Evolutionary conservation across 495 filamentous ascomycete genomes (phyloP), one percentile per base, ranked within the genome.

Genomic region (Bacidia gigantensis): DNA sequence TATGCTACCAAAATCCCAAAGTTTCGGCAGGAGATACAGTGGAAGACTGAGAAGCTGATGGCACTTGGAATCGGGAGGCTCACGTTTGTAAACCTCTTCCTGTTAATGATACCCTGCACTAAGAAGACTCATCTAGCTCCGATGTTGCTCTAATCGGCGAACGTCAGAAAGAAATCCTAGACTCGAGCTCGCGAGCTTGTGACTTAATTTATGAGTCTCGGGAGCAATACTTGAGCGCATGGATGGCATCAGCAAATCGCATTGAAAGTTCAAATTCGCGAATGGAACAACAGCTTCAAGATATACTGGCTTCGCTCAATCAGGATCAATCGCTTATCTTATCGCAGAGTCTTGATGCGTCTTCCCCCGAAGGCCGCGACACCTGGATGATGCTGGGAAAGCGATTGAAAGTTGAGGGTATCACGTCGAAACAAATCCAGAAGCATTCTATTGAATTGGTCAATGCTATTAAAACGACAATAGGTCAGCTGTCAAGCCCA

Each of bases 311-410:
- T n/a, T 42, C 42, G 26, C 43, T 52, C 24, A 25, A 49, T 23
- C 25, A 23, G 23, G 3, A 41, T 18, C 21, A 44, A 10, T 23
- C 1, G 14, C 35, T 10, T 2, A 24, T 43, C 11, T 2, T 42
- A 29, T 52, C 49, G 11, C 42, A 53, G 9, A 56, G 50, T 32
- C 35, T 57, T 18, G 45, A 57, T 21, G 50, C 55, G 14, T 57
- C 55, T 26, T 57, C 55, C 3, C 55, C 50, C 18, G 55, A 57
- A 50, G 50, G 55, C 17, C 55, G 50, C 42, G 5, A 57, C 14
- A 57, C 50, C 26, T 57, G 50, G 54, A 56, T 56, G 54, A 35
- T 53, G 11, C 22, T 57, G 11, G 50, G 50, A 43, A 53, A 45
- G 17, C 46, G 49, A 12, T 26, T 57, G 17, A 49, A 49, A 38